phyloP scores from a whole-genome alignment of 495 filamentous ascomycete species.

The Durotheca rogersii region DNA sequence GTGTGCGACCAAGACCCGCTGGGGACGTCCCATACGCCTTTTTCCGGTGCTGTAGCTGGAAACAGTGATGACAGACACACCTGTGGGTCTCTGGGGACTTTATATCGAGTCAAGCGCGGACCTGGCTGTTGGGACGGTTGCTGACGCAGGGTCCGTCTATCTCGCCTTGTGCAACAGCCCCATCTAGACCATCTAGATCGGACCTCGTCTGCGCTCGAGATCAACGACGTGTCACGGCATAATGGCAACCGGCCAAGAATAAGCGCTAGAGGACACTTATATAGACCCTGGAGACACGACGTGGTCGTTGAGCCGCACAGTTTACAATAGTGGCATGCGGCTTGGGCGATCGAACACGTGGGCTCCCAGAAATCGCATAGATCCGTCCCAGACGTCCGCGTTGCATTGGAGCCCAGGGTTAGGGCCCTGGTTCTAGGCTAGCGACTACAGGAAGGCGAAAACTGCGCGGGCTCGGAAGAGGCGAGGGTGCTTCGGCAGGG shows the following conservation, averaged over 20 bases:
- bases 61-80: background rate
- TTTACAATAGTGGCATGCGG: constrained; percentile 1
- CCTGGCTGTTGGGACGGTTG: background rate
- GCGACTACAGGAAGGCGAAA: constrained; percentile 3
- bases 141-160: constrained; percentile 2
- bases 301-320: constrained; percentile 13
- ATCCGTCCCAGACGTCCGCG: background rate
- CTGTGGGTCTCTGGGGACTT: background rate
- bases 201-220: constrained; percentile 7
- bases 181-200: constrained; percentile 28
- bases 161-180: constrained; percentile 22
- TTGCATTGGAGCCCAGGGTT: background rate
- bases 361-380: constrained; percentile 6
- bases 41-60: background rate
- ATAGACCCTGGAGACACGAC: constrained; percentile 4
- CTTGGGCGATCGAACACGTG: constrained; percentile 11
- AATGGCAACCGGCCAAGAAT: constrained; percentile 2
- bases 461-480: background rate
- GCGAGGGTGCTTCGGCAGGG: background rate
- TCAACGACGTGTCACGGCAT: constrained; percentile 17
- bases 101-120: constrained; percentile 8
- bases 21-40: no score
- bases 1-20: no score
- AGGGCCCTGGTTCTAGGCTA: constrained; percentile 4
- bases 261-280: constrained; percentile 21